Evolutionary conservation across 1,139 yeast genomes (phyloP).

Genomic region (Pichia kudriavzevii): DNA sequence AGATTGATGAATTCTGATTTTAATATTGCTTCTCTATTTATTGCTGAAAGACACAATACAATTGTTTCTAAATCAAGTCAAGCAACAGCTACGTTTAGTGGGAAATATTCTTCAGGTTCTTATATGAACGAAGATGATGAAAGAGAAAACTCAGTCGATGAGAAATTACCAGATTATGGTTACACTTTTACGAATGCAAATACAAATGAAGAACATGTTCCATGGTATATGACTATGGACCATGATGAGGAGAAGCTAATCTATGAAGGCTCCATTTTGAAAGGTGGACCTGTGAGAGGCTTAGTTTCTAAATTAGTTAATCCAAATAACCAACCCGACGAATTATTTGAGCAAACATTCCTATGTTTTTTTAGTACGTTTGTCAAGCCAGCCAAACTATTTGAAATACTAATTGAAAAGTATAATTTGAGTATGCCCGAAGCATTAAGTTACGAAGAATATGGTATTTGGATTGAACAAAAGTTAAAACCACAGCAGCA

Average conservation of each 20-base stretch:
- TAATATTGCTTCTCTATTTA: slow-evolving; percentile 48
- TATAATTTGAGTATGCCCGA: slow-evolving; percentile 80
- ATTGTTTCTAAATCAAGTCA: slow-evolving; percentile 27
- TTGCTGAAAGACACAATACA: slow-evolving; percentile 57
- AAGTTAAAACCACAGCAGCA: slow-evolving; percentile 62
- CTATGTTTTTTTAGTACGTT: slow-evolving; percentile 73
- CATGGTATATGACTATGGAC: slow-evolving; percentile 71
- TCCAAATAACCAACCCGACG: slow-evolving; percentile 56
- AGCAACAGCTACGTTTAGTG: slow-evolving; percentile 16
- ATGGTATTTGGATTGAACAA: slow-evolving; percentile 68
- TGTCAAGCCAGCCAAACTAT: slow-evolving; percentile 58
- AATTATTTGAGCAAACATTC: slow-evolving; percentile 63
- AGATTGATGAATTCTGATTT: slow-evolving; percentile 71
- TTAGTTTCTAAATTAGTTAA: slow-evolving; percentile 77
- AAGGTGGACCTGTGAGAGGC: slow-evolving; percentile 83
- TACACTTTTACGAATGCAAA: slow-evolving; percentile 1
- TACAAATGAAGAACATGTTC: slow-evolving; percentile 32
- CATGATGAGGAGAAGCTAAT: slow-evolving; percentile 70
- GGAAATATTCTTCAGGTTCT: slow-evolving; percentile 2
- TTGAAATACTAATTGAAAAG: slow-evolving; percentile 54
- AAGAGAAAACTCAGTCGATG: slow-evolving; percentile 14
- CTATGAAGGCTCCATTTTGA: slow-evolving; percentile 68
- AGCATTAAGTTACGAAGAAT: slow-evolving; percentile 78
- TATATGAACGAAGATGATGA: slow-evolving; percentile 2
- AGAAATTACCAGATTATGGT: neutral